Evolutionary conservation across 169 alveolate genomes (phyloP).

Genomic region (Besnoitia besnoiti): DNA sequence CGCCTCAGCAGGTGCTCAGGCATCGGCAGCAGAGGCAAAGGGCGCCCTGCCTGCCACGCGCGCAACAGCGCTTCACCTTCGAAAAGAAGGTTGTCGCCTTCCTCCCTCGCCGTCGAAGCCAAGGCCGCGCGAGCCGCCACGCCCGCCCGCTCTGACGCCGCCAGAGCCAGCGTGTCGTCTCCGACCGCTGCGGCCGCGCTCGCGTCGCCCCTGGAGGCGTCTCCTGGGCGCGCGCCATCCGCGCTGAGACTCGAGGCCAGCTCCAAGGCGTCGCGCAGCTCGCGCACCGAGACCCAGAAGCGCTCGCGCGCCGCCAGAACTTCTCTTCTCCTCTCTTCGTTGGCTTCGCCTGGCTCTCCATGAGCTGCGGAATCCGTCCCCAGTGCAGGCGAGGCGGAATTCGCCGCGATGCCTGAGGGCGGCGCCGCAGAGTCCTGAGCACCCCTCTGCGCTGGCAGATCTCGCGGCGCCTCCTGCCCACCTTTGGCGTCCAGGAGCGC

Average conservation of each 20-base stretch:
- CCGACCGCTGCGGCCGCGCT: background rate
- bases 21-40: background rate
- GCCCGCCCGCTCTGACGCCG: background rate
- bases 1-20: background rate
- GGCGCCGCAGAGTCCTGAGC: background rate
- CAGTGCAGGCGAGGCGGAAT: background rate
- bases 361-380: background rate
- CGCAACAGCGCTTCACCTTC: background rate
- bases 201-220: too few relatives aligned
- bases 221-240: background rate
- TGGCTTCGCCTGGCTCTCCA: too few relatives aligned
- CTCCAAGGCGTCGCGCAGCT: background rate
- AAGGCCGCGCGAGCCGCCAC: background rate
- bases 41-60: background rate
- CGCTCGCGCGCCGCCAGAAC: background rate
- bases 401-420: background rate
- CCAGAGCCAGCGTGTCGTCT: background rate
- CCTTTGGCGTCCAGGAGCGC: background rate
- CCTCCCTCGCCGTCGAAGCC: background rate
- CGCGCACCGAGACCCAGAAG: background rate
- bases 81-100: background rate
- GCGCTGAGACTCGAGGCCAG: background rate
- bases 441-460: background rate
- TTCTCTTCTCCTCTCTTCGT: background rate
- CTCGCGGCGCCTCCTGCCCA: background rate